Base-by-base conservation (phyloP, 495 filamentous ascomycete genomes). In the Aspergillus asperescens region DNA sequence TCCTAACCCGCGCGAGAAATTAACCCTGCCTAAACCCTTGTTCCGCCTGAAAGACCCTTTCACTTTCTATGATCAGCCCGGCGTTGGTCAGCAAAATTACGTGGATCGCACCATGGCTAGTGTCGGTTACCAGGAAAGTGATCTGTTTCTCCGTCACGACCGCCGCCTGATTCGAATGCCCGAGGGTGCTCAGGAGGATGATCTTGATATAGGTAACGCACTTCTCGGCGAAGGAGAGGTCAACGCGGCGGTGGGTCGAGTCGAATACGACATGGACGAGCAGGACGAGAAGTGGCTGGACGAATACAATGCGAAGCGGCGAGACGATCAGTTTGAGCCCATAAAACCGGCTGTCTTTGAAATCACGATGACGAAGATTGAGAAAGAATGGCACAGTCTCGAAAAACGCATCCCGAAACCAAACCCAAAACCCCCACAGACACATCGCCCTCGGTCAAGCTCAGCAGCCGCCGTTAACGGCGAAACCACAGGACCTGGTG, bases 211-310 rank as follows among this genome's bases (percentile, higher is more conserved):
- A 19, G 75, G 71, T 7, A 75, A 82, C 42, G 71, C 76, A 13
- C 59, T 76, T 0, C 81, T 75, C 29, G 70, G 67, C 12, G 88
- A 92, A 25, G 82, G 79, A 8, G 86, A 90, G 25, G 62, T 71
- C 5, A 80, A 80, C 56, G 62, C 72, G 6, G 70, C 74, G 3
- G 79, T 88, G 23, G 87, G 89, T 32, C 81, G 89, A 27, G 93
- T 96, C 34, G 93, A 99, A 60, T 99, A 99, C 60, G 93, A 99
- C 59, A 97, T 99, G 93, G 93, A 99, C 62, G 93, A 97, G 68
- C 93, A 99, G 63, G 93, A 99, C 64, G 90, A 94, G 48, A 87
- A 90, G 70, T 97, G 94, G 93, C 74, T 99, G 20, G 86, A 94
- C 50, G 80, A 81, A 35, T 81, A 89, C 57, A 99, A 99, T 61